Evolutionary conservation across 2,329 filamentous ascomycete species (phyloP), one percentile per base, ranked within the genome.

Genomic region (Myriosclerotinia duriaeana): DNA sequence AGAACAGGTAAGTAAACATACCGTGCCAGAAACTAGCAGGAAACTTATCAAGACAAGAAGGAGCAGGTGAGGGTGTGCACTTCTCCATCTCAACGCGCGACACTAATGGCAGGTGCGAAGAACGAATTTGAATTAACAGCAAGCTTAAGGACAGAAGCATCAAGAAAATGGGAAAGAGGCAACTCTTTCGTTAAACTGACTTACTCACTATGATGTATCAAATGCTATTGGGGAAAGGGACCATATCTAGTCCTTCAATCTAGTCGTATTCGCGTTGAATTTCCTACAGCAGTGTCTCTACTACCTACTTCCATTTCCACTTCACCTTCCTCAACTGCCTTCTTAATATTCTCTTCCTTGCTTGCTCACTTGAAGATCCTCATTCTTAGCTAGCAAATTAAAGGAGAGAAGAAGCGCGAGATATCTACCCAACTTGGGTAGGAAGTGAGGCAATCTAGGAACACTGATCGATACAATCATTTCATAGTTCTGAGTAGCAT

Each of bases 1-100:
- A 44, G 26, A 64, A 58, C 42, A 58, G 36, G 54, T 22, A 53
- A 50, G 22, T 48, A 53, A 58, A 58, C n/a, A 67, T n/a, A 22
- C 11, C 30, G 14, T 22, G 26, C 8, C 22, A 26, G 8, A 48
- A 14, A 26, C n/a, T 60, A 50, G 44, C 14, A 26, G 12, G 34
- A 22, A 40, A 22, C 12, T 6, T 26, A 36, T 44, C n/a, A 20
- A 50, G 15, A 11, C 8, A 59, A 26, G 63, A 56, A 60, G 53
- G 42, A 58, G 62, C 9, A 38, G n/a, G 7, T 56, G 53, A 65
- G 42, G 17, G 20, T n/a, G 17, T 44, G 38, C 58, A 40, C 8
- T 50, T 38, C 8, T 20, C n/a, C 14, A 50, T 61, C 14, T 50
- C 26, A 34, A 38, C 34, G 30, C 5, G 30, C 2, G 15, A 50